These are phyloP conservation scores for Yarrowia alimentaria DNA, from an alignment of 805 yeast genomes.

Conservation along the genomic window DNA sequence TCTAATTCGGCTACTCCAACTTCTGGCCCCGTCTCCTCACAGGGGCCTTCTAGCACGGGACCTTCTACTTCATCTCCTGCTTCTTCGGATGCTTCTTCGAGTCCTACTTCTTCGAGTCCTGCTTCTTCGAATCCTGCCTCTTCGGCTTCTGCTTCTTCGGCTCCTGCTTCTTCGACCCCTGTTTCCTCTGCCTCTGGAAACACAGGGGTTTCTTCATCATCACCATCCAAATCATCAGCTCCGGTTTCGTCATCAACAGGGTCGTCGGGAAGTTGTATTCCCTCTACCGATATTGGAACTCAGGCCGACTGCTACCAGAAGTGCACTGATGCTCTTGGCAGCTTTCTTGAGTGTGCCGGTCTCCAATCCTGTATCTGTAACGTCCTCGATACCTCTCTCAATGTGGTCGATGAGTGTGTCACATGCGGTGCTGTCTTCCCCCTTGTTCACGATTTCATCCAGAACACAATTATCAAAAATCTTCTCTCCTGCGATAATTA, in stretches of 20 bases:
- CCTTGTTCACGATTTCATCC: not conserved
- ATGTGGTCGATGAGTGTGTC: conserved; percentile 8
- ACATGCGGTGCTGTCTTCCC: conserved; percentile 25
- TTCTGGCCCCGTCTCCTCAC: not conserved
- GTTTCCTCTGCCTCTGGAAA: no score
- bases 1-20: not conserved
- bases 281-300: conserved; percentile 2
- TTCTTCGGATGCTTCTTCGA: not conserved
- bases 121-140: not conserved
- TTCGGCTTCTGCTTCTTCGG: not conserved
- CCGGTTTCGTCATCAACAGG: no score
- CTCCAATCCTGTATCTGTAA: conserved; percentile 5
- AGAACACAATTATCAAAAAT: conserved; percentile 1
- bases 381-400: not conserved
- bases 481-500: conserved; percentile 16
- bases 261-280: not conserved
- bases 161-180: not conserved
- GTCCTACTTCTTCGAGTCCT: not conserved
- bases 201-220: no score
- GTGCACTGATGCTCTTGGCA: conserved; percentile 5
- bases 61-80: no score
- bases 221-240: no score
- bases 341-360: conserved; percentile 1
- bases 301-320: conserved; percentile 19
- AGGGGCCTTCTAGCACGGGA: not conserved